These are phyloP conservation scores for Odontarrhena argentea DNA, from an alignment of 345 rosid genomes.

Conservation along the genomic window DNA sequence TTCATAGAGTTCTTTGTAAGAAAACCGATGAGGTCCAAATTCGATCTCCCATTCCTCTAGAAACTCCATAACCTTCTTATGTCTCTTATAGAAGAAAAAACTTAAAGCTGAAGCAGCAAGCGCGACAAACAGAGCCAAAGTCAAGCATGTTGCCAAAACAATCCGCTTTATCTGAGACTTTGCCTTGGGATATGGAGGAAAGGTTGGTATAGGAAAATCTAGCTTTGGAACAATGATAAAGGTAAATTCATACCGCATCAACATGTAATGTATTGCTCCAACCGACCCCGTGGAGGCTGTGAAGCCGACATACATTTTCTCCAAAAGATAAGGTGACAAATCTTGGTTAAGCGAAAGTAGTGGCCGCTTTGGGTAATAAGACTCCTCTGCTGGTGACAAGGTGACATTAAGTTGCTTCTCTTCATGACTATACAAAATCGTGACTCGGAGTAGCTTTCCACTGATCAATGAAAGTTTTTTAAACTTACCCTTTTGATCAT, in stretches of 20 bases:
- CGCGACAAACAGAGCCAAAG: constrained; percentile 43
- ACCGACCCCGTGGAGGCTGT: constrained; percentile 50
- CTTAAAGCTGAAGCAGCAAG: constrained; percentile 34
- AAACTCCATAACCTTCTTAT: constrained; percentile 30
- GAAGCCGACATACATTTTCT: constrained; percentile 58
- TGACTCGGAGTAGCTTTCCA: constrained; percentile 47
- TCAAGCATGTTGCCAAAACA: constrained; percentile 21
- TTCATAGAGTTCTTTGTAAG: constrained; percentile 37
- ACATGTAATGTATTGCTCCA: constrained; percentile 46
- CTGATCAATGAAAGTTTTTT: constrained; percentile 42
- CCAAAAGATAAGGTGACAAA: constrained; percentile 44
- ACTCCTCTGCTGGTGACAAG: constrained; percentile 35
- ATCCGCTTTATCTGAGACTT: constrained; percentile 20
- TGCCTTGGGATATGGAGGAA: constrained; percentile 54
- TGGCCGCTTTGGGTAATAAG: constrained; percentile 39
- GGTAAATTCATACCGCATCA: constrained; percentile 37
- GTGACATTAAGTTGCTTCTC: constrained; percentile 46
- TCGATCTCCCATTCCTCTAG: constrained; percentile 56
- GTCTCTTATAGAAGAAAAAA: neutral
- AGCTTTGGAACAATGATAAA: constrained; percentile 25
- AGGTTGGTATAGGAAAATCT: constrained; percentile 27
- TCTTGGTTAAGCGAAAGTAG: constrained; percentile 47
- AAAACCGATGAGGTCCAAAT: constrained; percentile 47
- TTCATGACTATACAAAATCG: constrained; percentile 50
- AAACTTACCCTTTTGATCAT: constrained; percentile 29